These are phyloP conservation scores for Pseudozyma pruni DNA, from an alignment of 1,284 basidiomycete species.

Conservation along the genomic window DNA sequence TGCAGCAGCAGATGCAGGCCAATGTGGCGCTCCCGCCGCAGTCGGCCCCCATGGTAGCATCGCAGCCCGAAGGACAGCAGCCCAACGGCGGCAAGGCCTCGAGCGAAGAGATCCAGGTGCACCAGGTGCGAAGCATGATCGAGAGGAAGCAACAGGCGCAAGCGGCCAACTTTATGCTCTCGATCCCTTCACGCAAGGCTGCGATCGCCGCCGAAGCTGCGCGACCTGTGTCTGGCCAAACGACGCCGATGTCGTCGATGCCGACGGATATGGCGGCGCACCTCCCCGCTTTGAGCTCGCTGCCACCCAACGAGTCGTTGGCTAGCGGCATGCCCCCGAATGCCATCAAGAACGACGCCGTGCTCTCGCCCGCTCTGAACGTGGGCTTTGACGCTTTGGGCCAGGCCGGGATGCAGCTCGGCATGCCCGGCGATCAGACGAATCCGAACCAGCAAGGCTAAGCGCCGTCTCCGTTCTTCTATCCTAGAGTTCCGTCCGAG, in stretches of 20 bases:
- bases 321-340: conserved; percentile 31
- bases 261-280: conserved; percentile 51
- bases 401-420: conserved; percentile 29
- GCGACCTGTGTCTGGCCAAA: conserved; percentile 40
- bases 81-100: conserved; percentile 25
- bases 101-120: conserved; percentile 41
- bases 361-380: conserved; percentile 33
- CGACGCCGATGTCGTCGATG: conserved; percentile 57
- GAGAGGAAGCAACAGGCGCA: conserved; percentile 58
- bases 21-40: conserved; percentile 21
- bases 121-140: conserved; percentile 53
- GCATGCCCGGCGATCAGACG: conserved; percentile 10
- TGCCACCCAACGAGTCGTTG: conserved; percentile 26
- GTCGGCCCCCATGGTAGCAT: conserved; percentile 34
- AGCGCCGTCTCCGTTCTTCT: neutral
- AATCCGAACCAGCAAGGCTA: conserved; percentile 12
- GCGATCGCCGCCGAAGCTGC: conserved; percentile 36
- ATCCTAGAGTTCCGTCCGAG: neutral
- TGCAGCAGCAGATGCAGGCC: conserved; percentile 42
- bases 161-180: conserved; percentile 55
- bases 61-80: conserved; percentile 28
- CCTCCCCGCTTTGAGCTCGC: conserved; percentile 42
- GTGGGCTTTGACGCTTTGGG: conserved; percentile 28
- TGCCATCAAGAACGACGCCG: conserved; percentile 14
- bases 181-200: conserved; percentile 49